Base-by-base conservation (phyloP, 169 alveolate species). In the Sarcocystis neurona region DNA sequence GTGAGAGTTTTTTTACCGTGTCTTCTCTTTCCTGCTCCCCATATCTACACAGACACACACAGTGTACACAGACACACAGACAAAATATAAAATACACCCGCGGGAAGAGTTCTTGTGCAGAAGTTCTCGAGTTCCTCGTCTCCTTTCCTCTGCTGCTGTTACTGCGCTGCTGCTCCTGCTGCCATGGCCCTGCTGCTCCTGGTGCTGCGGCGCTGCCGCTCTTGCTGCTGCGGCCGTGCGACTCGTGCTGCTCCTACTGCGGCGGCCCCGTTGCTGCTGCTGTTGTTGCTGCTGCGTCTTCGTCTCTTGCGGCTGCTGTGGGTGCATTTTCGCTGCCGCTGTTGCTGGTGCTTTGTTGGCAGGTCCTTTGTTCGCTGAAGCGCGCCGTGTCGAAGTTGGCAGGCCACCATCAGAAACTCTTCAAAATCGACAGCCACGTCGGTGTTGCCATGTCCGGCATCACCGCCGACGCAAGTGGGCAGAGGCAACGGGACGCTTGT, bases 361-460 rank as follows among this genome's bases (percentile, higher is more conserved):
- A 89, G 93, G 87, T 90, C 95, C 75, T 96, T 96, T 85, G 98
- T 98, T 66, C 94, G 93, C 53, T 96, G 97, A 93, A 96, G 97
- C 88, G 95, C 95, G 56, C 96, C 97, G 56, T 95, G 68, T 84
- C 98, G 66, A 97, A 97, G 91, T 94, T 98, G 41, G 98, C 99
- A 0, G 96, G 96, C 60, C 97, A 95, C 90, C 99, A 97, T 86
- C 99, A 98, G 91, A 98, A 98, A 90, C 92, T 98, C 63, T 98
- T 97, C 93, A 96, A 97, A 87, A 96, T 98, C 56, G 99, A 98
- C 91, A 98, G 97, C 91, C 98, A 98, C 85, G 95, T 98, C 79
- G 99, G 99, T 39, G 98, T 97, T 46, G 99, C 99, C 6, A 97
- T 98, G 95, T 97, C 99, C 34, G 99, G 99, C 39, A 94, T 98